Percentiles rank a stretch among this genome's conserved stretches.
Conservation (phyloP, 2,329 filamentous ascomycete genomes). For the Stromatinia cepivora region DNA sequence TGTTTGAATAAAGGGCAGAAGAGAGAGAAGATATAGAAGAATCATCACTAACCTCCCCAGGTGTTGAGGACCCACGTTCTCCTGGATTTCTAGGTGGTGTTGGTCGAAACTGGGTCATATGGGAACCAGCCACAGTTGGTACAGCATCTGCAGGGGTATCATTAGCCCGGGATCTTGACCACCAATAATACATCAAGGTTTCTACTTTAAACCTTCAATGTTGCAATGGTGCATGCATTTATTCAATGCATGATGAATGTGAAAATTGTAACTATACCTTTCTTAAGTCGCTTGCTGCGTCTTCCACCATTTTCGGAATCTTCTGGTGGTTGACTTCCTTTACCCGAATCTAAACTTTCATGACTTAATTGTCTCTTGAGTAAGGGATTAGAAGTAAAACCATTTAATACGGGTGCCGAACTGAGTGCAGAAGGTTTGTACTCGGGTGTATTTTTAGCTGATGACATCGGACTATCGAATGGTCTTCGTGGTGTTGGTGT, state of each 20-base stretch:
- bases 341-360: slow-evolving; percentile 46
- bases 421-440: slow-evolving; percentile 56
- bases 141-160: slow-evolving; percentile 53
- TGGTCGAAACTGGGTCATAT: slow-evolving; percentile 92
- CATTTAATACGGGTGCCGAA: slow-evolving; percentile 54
- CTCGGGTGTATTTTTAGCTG: slow-evolving; percentile 66
- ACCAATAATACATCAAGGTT: slow-evolving; percentile 32
- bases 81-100: slow-evolving; percentile 66
- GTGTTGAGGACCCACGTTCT: slow-evolving; percentile 45
- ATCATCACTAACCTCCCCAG: slow-evolving; percentile 56
- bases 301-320: slow-evolving; percentile 67
- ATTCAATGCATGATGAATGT: slow-evolving; percentile 13
- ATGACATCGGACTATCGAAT: slow-evolving; percentile 62
- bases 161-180: slow-evolving; percentile 41
- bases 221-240: slow-evolving; percentile 15
- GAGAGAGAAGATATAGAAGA: slow-evolving; percentile 48
- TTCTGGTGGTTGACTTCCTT: slow-evolving; percentile 38
- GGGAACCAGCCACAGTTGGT: slow-evolving; percentile 89
- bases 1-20: slow-evolving; percentile 16
- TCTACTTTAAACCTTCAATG: slow-evolving; percentile 22
- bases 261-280: slow-evolving; percentile 56
- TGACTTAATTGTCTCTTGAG: slow-evolving; percentile 77
- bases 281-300: slow-evolving; percentile 90
- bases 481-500: slow-evolving; percentile 51
- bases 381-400: slow-evolving; percentile 50